These are phyloP conservation scores for Amylocarpus encephaloides DNA, from an alignment of 2,329 filamentous ascomycete species.

Conservation along the genomic window DNA sequence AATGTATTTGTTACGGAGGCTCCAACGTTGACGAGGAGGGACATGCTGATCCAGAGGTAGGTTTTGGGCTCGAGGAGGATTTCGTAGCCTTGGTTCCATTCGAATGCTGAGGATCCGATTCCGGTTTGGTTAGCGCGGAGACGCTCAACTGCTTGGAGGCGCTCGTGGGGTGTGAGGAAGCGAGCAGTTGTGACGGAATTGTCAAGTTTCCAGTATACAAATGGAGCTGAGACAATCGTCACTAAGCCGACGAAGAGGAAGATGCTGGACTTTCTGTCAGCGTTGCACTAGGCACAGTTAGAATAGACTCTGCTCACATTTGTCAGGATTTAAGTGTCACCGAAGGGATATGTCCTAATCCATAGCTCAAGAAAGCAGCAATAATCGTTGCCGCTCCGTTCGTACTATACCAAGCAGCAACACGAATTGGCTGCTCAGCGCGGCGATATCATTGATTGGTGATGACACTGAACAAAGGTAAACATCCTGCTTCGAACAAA, in stretches of 20 bases:
- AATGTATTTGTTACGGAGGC: conserved; percentile 44
- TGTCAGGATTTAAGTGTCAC: conserved; percentile 33
- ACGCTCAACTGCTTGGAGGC: conserved; percentile 61
- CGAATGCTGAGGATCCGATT: conserved; percentile 64
- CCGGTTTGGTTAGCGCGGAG: conserved; percentile 71
- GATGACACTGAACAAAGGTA: conserved; percentile 34
- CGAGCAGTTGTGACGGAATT: conserved; percentile 45
- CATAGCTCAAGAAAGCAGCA: conserved; percentile 29
- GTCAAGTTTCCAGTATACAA: conserved; percentile 55
- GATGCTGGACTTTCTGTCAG: conserved; percentile 58
- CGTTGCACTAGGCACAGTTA: not conserved
- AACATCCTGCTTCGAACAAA: conserved; percentile 57
- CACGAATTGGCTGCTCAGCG: conserved; percentile 34
- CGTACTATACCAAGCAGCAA: conserved; percentile 32
- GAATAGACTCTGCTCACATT: conserved; percentile 35
- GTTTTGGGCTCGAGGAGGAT: conserved; percentile 43
- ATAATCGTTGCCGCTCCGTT: conserved; percentile 30
- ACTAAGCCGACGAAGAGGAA: conserved; percentile 59
- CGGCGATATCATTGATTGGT: conserved; percentile 36
- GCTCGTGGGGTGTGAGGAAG: conserved; percentile 59
- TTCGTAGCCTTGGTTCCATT: conserved; percentile 57
- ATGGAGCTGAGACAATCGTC: conserved; percentile 50
- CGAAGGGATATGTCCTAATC: conserved; percentile 39
- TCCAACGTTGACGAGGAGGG: conserved; percentile 57
- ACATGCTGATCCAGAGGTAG: conserved; percentile 55